Evolutionary conservation across 495 filamentous ascomycete species (phyloP).

Genomic region (Rhypophila decipiens): DNA sequence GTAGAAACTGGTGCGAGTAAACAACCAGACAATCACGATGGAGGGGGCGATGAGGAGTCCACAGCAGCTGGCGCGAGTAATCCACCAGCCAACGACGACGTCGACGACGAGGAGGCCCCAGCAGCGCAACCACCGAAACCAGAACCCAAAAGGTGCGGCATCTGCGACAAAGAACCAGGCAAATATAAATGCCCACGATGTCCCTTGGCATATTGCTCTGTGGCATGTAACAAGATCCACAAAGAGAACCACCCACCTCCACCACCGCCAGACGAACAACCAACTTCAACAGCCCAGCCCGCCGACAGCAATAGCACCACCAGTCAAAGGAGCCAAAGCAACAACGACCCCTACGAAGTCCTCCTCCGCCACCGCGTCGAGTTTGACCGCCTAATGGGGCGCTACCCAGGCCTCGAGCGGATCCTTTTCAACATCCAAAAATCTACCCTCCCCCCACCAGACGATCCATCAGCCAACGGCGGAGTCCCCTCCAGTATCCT

Average conservation of each 20-base stretch:
- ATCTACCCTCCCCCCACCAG: slow-evolving; percentile 37
- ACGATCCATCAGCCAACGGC: not conserved
- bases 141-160: slow-evolving; percentile 40
- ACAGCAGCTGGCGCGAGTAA: no score
- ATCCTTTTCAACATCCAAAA: slow-evolving; percentile 48
- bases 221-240: slow-evolving; percentile 61
- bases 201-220: slow-evolving; percentile 59
- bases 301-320: slow-evolving; percentile 15
- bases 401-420: slow-evolving; percentile 44
- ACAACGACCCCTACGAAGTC: slow-evolving; percentile 26
- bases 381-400: slow-evolving; percentile 44
- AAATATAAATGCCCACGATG: slow-evolving; percentile 66
- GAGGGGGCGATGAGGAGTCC: no score
- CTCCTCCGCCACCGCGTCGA: slow-evolving; percentile 36
- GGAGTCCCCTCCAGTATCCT: no score
- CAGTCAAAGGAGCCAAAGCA: slow-evolving; percentile 1
- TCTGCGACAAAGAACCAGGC: slow-evolving; percentile 49
- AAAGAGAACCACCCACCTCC: slow-evolving; percentile 37
- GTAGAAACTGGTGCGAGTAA: no score
- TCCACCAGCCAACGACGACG: no score
- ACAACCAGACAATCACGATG: no score
- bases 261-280: slow-evolving; percentile 4
- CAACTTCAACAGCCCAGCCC: slow-evolving; percentile 4
- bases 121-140: slow-evolving; percentile 3
- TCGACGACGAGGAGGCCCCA: no score